Evolutionary conservation across 2,329 filamentous ascomycete genomes (phyloP), one percentile per base, ranked within the genome.

Genomic region (Alternaria tenuissima): DNA sequence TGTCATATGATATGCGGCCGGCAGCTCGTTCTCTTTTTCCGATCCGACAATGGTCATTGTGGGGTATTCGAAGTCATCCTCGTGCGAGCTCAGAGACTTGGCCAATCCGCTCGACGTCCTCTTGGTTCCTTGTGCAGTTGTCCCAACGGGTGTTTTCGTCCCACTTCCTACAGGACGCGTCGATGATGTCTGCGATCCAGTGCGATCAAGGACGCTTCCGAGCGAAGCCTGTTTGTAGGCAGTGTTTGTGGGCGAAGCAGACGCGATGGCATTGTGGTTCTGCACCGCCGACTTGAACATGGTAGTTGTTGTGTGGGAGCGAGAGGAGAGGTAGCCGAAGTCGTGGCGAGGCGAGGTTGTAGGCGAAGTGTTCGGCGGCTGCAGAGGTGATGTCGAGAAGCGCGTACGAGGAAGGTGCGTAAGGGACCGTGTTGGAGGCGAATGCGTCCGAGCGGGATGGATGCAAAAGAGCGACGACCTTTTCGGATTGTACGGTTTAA

Each of bases 51-150:
- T 66, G 42, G 64, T 70, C n/a, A 75, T 60, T 4, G 68, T 51
- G 5, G 73, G 69, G 52, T 77, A 75, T 18, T 73, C 66, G 39
- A 77, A 73, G 0, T 64, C 43, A 36, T 76, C 71, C 22, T 79
- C 78, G 36, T 80, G 73, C 6, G 69, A 72, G 36, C 68, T 67
- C 62, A 82, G 65, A 28, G 75, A 76, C 70, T 84, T 84, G 16
- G 78, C 79, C 26, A 84, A 66, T 16, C 83, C 83, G 66, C 76
- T 82, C 20, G 80, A 77, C 7, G 77, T 82, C 48, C 82, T 72
- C 73, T 85, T 85, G 41, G 81, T 70, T 0, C 80, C 80, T 44
- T 75, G 66, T 24, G 59, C 55, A 28, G 68, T 34, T 14, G 61
- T 57, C 57, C 61, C n/a, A 61, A 52, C 32, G 64, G 26, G 14